Percentiles rank a stretch among this genome's conserved stretches.
Evolutionary conservation across 164 flowering plant species (phyloP).

Genomic region (Dillenia turbinata): DNA sequence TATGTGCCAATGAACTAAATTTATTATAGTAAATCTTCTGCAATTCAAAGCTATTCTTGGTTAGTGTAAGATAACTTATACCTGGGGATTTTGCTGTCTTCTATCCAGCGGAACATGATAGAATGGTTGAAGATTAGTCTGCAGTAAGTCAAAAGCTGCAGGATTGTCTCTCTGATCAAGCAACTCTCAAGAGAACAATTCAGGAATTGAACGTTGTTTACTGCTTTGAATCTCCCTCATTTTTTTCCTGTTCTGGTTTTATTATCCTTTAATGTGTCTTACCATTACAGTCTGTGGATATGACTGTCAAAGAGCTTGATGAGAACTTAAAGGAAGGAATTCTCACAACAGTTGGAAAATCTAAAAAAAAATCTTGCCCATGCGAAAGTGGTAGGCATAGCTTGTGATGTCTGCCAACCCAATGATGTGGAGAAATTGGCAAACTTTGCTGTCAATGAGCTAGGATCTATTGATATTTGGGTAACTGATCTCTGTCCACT

Average conservation of each 20-base stretch:
- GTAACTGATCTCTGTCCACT: conserved; percentile 28
- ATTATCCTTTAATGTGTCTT: conserved; percentile 4
- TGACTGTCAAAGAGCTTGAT: conserved; percentile 71
- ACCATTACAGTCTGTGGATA: conserved; percentile 47
- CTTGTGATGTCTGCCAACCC: conserved; percentile 87
- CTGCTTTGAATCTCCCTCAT: not conserved
- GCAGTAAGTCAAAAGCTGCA: conserved; percentile 64
- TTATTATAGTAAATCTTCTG: too few relatives aligned
- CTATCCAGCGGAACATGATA: conserved; percentile 66
- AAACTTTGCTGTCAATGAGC: conserved; percentile 61
- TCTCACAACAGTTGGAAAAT: conserved; percentile 24
- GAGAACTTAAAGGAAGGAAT: conserved; percentile 62
- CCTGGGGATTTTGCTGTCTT: too few relatives aligned
- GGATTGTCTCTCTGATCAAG: conserved; percentile 59
- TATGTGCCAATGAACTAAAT: too few relatives aligned
- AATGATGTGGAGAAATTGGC: conserved; percentile 73
- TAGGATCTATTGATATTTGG: conserved; percentile 93
- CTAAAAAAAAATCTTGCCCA: conserved; percentile 38
- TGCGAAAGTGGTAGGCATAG: conserved; percentile 79
- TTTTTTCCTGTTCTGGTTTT: not conserved
- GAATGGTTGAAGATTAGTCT: conserved; percentile 77
- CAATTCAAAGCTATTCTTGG: too few relatives aligned
- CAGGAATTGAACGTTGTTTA: conserved; percentile 54
- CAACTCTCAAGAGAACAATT: conserved; percentile 47
- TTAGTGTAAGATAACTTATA: too few relatives aligned